Evolutionary conservation across 371 early-diverging fungal species (phyloP).

Genomic region (Mortierella sp.): DNA sequence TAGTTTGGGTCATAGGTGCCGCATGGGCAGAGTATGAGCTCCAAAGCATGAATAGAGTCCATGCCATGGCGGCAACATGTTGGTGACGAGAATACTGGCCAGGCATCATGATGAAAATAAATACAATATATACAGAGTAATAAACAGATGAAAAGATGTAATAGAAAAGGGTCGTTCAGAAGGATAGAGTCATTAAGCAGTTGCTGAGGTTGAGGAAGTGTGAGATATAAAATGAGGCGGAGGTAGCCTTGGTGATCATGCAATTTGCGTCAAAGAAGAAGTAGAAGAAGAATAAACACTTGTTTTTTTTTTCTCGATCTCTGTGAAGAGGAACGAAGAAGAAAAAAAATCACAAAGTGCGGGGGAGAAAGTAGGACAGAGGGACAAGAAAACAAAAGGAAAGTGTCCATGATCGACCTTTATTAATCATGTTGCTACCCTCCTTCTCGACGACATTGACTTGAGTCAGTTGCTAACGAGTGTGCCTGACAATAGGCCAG

Average conservation of each 20-base stretch:
- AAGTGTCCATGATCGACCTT: neutral
- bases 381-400: neutral
- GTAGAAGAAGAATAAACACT: neutral
- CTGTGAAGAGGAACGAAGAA: slow-evolving; percentile 4
- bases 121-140: slow-evolving; percentile 5
- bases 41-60: slow-evolving; percentile 17
- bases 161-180: slow-evolving; percentile 2
- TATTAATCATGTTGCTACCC: neutral
- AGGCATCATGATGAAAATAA: neutral
- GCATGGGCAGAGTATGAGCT: slow-evolving; percentile 12
- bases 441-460: neutral
- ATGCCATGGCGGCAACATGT: neutral
- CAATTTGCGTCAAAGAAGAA: neutral
- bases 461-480: neutral
- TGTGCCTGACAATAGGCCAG: slow-evolving; percentile 6
- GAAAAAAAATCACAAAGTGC: slow-evolving; percentile 2
- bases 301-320: neutral
- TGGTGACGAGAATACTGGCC: too few relatives aligned
- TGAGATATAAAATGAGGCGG: neutral
- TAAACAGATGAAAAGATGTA: neutral
- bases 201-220: neutral
- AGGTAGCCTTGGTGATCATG: neutral
- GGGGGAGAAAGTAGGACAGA: neutral
- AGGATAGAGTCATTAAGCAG: slow-evolving; percentile 9
- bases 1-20: slow-evolving; percentile 19